phyloP scores from a whole-genome alignment of 176 grass and related monocot genomes.

The Canna indica region DNA sequence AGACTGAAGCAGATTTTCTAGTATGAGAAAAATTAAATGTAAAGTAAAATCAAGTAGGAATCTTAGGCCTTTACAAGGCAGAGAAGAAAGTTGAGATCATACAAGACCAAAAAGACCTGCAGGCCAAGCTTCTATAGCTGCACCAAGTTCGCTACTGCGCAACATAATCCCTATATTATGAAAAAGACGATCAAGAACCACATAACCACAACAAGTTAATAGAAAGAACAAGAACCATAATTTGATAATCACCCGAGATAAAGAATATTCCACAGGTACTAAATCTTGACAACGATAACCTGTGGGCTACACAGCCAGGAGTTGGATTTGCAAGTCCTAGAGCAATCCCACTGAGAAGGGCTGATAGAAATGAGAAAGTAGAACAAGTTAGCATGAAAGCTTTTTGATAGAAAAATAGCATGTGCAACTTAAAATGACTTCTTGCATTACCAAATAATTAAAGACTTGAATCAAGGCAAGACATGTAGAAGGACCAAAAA shows the following conservation, averaged over 20 bases:
- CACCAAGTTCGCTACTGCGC: constrained; percentile 62
- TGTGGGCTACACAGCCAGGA: constrained; percentile 70
- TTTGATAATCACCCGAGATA: constrained; percentile 49
- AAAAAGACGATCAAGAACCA: constrained; percentile 16
- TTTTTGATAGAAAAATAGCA: neutral
- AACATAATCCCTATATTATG: constrained; percentile 53
- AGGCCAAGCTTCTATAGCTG: constrained; percentile 79
- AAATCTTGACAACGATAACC: constrained; percentile 63
- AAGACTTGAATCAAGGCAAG: neutral
- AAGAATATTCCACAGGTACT: constrained; percentile 85
- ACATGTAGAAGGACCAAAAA: neutral
- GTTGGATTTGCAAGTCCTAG: constrained; percentile 64
- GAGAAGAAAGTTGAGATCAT: constrained; percentile 33
- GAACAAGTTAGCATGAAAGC: neutral
- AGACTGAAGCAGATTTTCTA: neutral
- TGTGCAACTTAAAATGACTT: neutral
- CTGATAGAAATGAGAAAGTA: constrained; percentile 30
- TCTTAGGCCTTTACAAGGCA: neutral
- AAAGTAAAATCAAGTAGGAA: neutral
- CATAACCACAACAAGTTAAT: neutral
- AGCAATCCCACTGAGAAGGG: constrained; percentile 51
- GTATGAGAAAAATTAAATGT: too few species aligned
- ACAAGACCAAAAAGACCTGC: constrained; percentile 83
- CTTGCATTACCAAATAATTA: neutral
- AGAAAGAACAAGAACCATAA: neutral